Conservation (phyloP, 148 eudicot species). For the Dysphania ambrosioides region DNA sequence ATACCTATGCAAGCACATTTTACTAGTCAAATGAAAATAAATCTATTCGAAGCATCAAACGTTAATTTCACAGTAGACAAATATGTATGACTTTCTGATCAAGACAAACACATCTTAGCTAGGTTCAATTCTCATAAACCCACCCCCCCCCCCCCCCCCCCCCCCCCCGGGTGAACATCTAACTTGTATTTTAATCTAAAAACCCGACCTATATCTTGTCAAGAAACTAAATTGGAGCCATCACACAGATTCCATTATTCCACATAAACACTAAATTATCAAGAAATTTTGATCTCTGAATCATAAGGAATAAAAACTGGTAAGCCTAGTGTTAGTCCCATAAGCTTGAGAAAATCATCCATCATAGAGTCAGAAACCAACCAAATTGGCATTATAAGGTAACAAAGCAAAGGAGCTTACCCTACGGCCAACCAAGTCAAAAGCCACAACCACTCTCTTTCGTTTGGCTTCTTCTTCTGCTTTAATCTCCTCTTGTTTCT, state of each 20-base stretch:
- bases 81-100: background rate
- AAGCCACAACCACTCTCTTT: slow-evolving; percentile 82
- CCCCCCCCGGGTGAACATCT: no score
- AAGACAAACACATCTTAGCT: background rate
- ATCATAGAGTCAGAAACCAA: slow-evolving; percentile 9
- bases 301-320: background rate
- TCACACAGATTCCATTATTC: background rate
- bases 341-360: background rate
- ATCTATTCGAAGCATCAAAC: background rate
- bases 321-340: background rate
- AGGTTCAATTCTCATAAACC: background rate
- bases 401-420: slow-evolving; percentile 35
- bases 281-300: background rate
- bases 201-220: background rate
- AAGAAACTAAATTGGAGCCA: background rate
- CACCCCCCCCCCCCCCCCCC: no score
- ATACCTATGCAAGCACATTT: slow-evolving; percentile 46
- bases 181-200: background rate
- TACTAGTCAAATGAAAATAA: background rate
- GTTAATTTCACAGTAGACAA: background rate
- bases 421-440: slow-evolving; percentile 98
- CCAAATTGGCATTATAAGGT: background rate
- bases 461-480: slow-evolving; percentile 76
- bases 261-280: background rate
- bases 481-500: slow-evolving; percentile 81